Evolutionary conservation across 805 yeast species (phyloP).

Genomic region (Candida nonsorbophila): DNA sequence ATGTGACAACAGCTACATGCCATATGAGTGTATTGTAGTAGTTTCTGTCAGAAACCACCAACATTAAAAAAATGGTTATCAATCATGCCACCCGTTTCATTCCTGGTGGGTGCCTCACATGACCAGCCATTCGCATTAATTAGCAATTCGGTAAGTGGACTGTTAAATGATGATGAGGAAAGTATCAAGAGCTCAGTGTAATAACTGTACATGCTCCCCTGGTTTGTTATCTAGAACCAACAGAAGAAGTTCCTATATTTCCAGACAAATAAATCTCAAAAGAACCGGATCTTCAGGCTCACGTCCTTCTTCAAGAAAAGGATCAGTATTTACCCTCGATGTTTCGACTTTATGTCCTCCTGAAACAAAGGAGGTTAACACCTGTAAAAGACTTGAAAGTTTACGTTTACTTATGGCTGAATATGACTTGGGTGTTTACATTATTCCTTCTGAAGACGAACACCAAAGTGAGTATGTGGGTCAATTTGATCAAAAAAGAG

Average conservation of each 20-base stretch:
- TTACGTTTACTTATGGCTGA: slow-evolving; percentile 54
- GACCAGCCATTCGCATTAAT: no score
- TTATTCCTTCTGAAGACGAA: slow-evolving; percentile 57
- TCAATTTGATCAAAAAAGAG: slow-evolving; percentile 47
- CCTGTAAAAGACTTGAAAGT: slow-evolving; percentile 54
- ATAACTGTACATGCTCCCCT: slow-evolving; percentile 80
- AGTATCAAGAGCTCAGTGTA: slow-evolving; percentile 46
- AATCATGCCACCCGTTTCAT: no score
- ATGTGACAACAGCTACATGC: no score
- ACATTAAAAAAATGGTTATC: no score
- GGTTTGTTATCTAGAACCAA: slow-evolving; percentile 68
- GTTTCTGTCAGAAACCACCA: no score
- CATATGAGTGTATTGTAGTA: no score
- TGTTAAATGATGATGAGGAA: slow-evolving; percentile 16
- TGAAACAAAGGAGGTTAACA: slow-evolving; percentile 49
- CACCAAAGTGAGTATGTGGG: slow-evolving; percentile 63
- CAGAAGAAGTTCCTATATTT: slow-evolving; percentile 52
- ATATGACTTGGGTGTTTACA: slow-evolving; percentile 46
- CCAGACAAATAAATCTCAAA: slow-evolving; percentile 33
- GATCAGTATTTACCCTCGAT: slow-evolving; percentile 38
- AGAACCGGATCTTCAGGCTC: slow-evolving; percentile 20
- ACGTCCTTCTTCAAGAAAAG: slow-evolving; percentile 28
- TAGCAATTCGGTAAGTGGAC: no score
- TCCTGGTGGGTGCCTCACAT: no score
- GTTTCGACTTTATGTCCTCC: slow-evolving; percentile 37